Evolutionary conservation across 768 basidiomycete species (phyloP), one percentile per base, ranked within the genome.

Genomic region (Tulasnella sp.): DNA sequence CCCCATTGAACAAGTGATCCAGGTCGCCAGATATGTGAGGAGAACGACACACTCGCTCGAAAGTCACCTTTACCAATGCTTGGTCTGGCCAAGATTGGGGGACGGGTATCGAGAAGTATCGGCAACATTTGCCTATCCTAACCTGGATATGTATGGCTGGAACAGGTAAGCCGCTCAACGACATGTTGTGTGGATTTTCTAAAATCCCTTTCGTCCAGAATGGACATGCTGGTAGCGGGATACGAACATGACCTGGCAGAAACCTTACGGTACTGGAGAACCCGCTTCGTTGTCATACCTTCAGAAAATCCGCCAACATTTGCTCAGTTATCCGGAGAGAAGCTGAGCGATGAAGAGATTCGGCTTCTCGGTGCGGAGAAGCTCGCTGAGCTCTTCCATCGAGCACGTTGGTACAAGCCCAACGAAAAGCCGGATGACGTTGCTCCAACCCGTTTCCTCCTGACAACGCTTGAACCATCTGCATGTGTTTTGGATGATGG

Each of bases 51-150:
- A 89, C 88, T 75, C 87, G 2, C 84, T 81, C 29, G 81, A 87
- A 26, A 88, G 91, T 1, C 89, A 93, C 80, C 85, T 89, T 29
- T 99, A 99, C 83, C 88, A 92, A 80, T 97, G 95, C 82, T 85
- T 98, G 79, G 93, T 99, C 75, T 99, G 96, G 96, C 94, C 96
- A 26, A 93, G 93, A 81, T 86, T 93, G 26, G 94, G 95, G 74
- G 90, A 89, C 39, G 95, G 93, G 3, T 98, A 96, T 83, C 93
- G 93, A 0, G 92, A 93, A 81, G 86, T 93, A 32, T 86, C 87
- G 74, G 90, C 93, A 9, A 88, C 88, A 40, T 97, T 98, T 81
- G 87, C 86, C 13, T 91, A 91, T 6, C 93, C 92, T 81, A 93
- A 92, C 29, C 83, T 94, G 44, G 93, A 94, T 81, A 91, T 91